Conservation (phyloP, 345 rosid genomes). For the Geranium brycei region DNA sequence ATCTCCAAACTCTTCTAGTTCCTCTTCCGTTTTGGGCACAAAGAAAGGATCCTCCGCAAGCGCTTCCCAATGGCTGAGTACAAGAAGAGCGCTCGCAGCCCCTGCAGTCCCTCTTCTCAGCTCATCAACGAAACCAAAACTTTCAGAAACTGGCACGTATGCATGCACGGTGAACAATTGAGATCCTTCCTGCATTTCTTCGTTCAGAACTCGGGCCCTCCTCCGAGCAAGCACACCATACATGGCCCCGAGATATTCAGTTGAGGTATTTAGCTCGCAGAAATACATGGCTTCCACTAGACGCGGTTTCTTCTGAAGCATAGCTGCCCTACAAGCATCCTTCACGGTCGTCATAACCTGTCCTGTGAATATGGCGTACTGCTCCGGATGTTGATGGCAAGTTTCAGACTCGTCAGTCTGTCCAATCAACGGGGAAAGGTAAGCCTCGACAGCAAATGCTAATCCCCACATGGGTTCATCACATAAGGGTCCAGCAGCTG, state of each 20-base stretch:
- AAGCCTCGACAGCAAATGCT: constrained; percentile 58
- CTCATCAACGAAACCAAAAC: constrained; percentile 84
- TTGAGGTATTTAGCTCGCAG: constrained; percentile 68
- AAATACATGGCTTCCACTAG: constrained; percentile 93
- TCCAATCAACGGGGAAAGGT: constrained; percentile 19
- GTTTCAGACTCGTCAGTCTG: constrained; percentile 21
- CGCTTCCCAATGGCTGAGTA: constrained; percentile 82
- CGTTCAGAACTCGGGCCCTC: constrained; percentile 72
- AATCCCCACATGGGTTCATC: constrained; percentile 94
- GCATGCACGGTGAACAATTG: constrained; percentile 64
- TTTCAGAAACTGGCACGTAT: constrained; percentile 74
- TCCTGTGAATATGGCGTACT: constrained; percentile 56
- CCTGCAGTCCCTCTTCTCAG: constrained; percentile 76
- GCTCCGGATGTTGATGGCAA: constrained; percentile 40
- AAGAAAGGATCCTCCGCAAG: constrained; percentile 84
- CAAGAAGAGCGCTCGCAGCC: constrained; percentile 79
- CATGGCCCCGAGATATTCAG: constrained; percentile 63
- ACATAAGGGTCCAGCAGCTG: constrained; percentile 78
- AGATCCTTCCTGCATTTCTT: constrained; percentile 92
- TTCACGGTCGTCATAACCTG: constrained; percentile 82
- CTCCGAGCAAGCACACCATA: constrained; percentile 68
- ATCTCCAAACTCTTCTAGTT: constrained; percentile 63
- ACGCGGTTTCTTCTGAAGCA: constrained; percentile 58
- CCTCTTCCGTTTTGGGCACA: constrained; percentile 79
- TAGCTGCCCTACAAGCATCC: constrained; percentile 71